Evolutionary conservation across 176 grass and related monocot genomes (phyloP).

Genomic region (Lolium rigidum): DNA sequence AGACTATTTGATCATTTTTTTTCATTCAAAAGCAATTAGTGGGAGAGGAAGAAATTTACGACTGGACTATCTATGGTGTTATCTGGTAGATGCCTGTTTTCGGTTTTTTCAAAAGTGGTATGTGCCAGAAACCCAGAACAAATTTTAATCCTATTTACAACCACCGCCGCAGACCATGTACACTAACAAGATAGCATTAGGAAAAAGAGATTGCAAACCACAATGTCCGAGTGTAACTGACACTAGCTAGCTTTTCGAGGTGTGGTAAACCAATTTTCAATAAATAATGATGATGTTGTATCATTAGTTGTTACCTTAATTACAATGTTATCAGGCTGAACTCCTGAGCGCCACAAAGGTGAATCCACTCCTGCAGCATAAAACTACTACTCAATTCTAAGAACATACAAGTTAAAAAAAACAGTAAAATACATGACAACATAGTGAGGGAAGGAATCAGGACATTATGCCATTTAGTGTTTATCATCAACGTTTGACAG

Average conservation of each 20-base stretch:
- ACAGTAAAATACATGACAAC: not conserved
- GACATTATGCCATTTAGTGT: not conserved
- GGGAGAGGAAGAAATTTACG: constrained; percentile 9
- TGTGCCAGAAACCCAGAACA: not conserved
- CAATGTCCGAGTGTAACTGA: not conserved
- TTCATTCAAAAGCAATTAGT: not conserved
- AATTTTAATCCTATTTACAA: not conserved
- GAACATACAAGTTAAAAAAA: constrained; percentile 32
- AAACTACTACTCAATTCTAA: constrained; percentile 48
- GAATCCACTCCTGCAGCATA: constrained; percentile 82
- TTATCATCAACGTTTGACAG: not conserved
- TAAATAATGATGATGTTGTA: constrained; percentile 4
- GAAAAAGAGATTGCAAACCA: not conserved
- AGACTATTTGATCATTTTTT: not conserved
- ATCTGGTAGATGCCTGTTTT: not conserved
- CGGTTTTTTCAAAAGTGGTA: not conserved
- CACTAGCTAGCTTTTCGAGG: constrained; percentile 14
- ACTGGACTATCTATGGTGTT: not conserved
- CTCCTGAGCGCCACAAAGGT: constrained; percentile 83
- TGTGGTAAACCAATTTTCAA: constrained; percentile 17
- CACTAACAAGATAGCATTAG: not conserved
- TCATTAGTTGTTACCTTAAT: constrained; percentile 78
- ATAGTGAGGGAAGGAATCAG: constrained; percentile 14
- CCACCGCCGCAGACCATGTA: not conserved
- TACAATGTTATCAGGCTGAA: constrained; percentile 68